Conservation (phyloP, 2,329 filamentous ascomycete species). For the Ilyonectria robusta region DNA sequence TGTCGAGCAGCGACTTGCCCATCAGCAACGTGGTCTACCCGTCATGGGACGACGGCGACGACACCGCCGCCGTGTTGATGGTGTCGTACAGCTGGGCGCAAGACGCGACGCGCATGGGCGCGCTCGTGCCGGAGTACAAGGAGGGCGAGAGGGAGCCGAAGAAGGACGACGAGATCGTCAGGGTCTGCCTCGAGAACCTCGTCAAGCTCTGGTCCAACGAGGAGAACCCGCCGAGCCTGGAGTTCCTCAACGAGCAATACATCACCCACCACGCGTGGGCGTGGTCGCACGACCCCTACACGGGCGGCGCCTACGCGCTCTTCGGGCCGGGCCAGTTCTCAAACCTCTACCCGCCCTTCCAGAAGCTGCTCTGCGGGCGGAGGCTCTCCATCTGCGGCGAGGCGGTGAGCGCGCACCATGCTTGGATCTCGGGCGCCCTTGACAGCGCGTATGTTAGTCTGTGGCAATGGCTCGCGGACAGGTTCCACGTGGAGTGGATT, state of each 20-base stretch:
- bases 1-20: conserved; percentile 15
- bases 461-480: conserved; percentile 18
- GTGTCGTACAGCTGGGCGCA: conserved; percentile 38
- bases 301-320: conserved; percentile 56
- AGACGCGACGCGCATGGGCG: conserved; percentile 35
- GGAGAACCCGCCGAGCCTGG: not conserved
- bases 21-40: conserved; percentile 34
- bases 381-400: conserved; percentile 55
- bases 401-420: conserved; percentile 54
- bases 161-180: conserved; percentile 23
- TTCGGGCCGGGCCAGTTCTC: conserved; percentile 58
- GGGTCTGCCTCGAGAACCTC: conserved; percentile 31
- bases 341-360: conserved; percentile 51
- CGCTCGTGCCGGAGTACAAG: conserved; percentile 29
- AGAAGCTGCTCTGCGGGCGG: conserved; percentile 42
- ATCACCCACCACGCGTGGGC: conserved; percentile 52
- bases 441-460: conserved; percentile 49
- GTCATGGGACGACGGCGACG: conserved; percentile 24
- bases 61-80: conserved; percentile 28
- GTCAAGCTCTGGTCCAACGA: conserved; percentile 25
- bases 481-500: accelerated
- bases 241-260: conserved; percentile 29
- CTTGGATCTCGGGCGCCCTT: conserved; percentile 56
- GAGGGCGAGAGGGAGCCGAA: not conserved
- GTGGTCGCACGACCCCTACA: conserved; percentile 54